These are phyloP conservation scores for Prototheca wickerhamii DNA, from an alignment of 163 green algal genomes.

Conservation along the genomic window DNA sequence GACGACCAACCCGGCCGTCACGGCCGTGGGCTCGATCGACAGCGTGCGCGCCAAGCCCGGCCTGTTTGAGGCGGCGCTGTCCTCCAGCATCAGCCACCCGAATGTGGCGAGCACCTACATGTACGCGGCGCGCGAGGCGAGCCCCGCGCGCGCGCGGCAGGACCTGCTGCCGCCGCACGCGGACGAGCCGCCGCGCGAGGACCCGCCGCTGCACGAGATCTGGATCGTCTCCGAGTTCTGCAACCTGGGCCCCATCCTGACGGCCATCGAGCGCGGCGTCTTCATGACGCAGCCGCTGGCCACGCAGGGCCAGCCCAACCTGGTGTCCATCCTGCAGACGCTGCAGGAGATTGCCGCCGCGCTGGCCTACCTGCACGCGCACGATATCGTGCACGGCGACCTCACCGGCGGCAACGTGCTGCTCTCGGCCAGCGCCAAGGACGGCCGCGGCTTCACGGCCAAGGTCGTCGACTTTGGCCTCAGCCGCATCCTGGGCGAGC, in stretches of 20 bases:
- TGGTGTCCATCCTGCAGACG: conserved; percentile 20
- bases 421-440: conserved; percentile 27
- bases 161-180: too few relatives aligned
- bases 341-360: conserved; percentile 32
- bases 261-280: conserved; percentile 36
- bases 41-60: conserved; percentile 11
- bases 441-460: conserved; percentile 42
- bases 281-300: conserved; percentile 27
- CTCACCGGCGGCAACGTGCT: conserved; percentile 48
- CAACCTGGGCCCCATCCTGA: conserved; percentile 41
- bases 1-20: background rate
- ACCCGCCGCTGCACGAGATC: conserved; percentile 19
- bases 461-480: conserved; percentile 47
- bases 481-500: conserved; percentile 14
- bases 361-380: conserved; percentile 47
- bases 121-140: conserved; percentile 19
- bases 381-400: conserved; percentile 58
- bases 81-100: conserved; percentile 29
- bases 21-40: background rate
- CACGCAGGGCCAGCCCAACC: conserved; percentile 25
- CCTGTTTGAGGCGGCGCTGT: conserved; percentile 29
- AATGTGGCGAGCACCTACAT: conserved; percentile 51
- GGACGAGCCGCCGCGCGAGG: background rate
- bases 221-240: conserved; percentile 52
- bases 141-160: background rate